These are phyloP conservation scores for Jacaranda copaia DNA, from an alignment of 257 asterid species.

Conservation along the genomic window DNA sequence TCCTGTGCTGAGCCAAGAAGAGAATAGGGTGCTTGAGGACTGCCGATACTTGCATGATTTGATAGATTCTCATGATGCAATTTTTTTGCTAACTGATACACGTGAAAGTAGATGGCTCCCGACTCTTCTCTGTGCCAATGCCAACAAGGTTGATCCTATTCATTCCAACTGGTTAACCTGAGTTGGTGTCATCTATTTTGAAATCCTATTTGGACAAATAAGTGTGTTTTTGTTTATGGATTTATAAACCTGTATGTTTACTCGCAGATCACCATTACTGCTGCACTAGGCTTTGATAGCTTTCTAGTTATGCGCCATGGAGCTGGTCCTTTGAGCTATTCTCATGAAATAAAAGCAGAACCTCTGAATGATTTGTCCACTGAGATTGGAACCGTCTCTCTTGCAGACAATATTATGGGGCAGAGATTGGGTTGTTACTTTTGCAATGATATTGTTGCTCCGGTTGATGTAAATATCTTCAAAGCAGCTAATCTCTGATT, in stretches of 20 bases:
- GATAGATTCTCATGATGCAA: constrained; percentile 81
- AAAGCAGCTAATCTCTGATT: constrained; percentile 7
- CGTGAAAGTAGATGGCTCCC: constrained; percentile 99
- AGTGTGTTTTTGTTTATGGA: constrained; percentile 5
- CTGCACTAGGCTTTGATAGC: constrained; percentile 97
- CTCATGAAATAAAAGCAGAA: constrained; percentile 47
- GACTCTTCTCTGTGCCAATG: constrained; percentile 81
- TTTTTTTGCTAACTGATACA: constrained; percentile 92
- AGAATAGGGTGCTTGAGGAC: constrained; percentile 72
- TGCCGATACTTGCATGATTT: constrained; percentile 68
- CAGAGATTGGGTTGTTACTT: constrained; percentile 95
- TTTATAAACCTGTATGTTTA: constrained; percentile 31
- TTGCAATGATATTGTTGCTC: constrained; percentile 96
- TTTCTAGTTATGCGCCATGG: constrained; percentile 99
- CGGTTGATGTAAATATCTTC: constrained; percentile 73
- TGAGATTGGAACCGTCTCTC: constrained; percentile 48
- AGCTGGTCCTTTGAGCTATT: constrained; percentile 66
- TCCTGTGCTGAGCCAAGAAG: constrained; percentile 75
- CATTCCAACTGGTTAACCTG: background rate
- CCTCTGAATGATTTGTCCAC: constrained; percentile 44
- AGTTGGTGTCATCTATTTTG: constrained; percentile 16
- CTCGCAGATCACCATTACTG: constrained; percentile 78
- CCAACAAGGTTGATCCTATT: constrained; percentile 70
- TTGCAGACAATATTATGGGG: constrained; percentile 38
- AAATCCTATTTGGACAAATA: constrained; percentile 10